A percentile compares a stretch with the other conserved stretches of the same genome.
phyloP scores from a whole-genome alignment of 1,139 yeast species.

The Hansenula sp. region DNA sequence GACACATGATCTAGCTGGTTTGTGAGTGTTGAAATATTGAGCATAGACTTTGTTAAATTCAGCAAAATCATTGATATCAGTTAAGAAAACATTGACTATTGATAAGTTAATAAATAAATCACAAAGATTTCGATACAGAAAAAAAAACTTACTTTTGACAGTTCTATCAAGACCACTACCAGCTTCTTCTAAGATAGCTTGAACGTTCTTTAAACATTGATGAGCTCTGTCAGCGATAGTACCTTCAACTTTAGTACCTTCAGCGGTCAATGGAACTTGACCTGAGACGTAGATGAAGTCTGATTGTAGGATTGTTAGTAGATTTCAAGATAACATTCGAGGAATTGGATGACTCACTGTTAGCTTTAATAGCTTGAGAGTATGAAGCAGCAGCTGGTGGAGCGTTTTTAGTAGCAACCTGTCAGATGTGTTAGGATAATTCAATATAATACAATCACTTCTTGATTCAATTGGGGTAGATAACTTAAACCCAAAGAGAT shows the following conservation, averaged over 20 bases:
- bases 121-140: background rate
- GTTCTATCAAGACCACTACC: slow-evolving; percentile 78
- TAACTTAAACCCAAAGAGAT: too few relatives aligned
- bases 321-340: too few relatives aligned
- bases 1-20: slow-evolving; percentile 95
- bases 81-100: slow-evolving; percentile 70
- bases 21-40: slow-evolving; percentile 73
- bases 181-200: slow-evolving; percentile 73
- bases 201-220: slow-evolving; percentile 75
- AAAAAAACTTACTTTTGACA: slow-evolving; percentile 44
- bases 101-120: background rate
- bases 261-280: slow-evolving; percentile 87
- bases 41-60: slow-evolving; percentile 81
- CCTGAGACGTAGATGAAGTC: slow-evolving; percentile 90
- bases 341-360: slow-evolving; percentile 46
- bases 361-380: slow-evolving; percentile 88
- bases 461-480: too few relatives aligned
- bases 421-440: background rate
- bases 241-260: slow-evolving; percentile 74
- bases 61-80: slow-evolving; percentile 80
- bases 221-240: slow-evolving; percentile 78
- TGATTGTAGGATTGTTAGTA: slow-evolving; percentile 12
- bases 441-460: too few relatives aligned
- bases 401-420: slow-evolving; percentile 69
- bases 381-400: slow-evolving; percentile 97